phyloP scores from a whole-genome alignment of 2,329 filamentous ascomycete species.

The Calonectria pseudoreteaudii region DNA sequence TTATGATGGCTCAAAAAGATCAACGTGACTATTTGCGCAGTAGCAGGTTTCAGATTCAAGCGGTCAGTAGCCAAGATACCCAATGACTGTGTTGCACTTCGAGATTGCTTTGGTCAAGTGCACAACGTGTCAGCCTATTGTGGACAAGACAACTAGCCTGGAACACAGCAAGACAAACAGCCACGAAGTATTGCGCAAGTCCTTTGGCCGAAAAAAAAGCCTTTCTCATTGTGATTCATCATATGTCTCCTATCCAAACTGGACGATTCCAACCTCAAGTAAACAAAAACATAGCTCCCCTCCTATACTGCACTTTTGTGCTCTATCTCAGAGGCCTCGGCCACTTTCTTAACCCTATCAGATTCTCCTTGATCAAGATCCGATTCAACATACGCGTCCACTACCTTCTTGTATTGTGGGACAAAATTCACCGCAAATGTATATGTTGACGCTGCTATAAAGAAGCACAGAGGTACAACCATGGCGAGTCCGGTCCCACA shows the following conservation, averaged over 20 bases:
- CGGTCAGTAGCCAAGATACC: not conserved
- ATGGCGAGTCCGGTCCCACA: conserved; percentile 72
- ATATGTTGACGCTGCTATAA: conserved; percentile 67
- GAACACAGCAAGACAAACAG: no score
- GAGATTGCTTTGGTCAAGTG: not conserved
- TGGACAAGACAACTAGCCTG: no score
- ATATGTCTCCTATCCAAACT: not conserved
- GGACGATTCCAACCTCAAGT: not conserved
- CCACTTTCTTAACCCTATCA: not conserved
- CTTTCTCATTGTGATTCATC: not conserved
- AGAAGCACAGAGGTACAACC: conserved; percentile 73
- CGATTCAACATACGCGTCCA: conserved; percentile 66
- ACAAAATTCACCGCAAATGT: conserved; percentile 74
- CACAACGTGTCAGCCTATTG: not conserved
- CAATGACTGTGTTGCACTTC: not conserved
- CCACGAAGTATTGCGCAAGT: not conserved
- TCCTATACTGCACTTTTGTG: not conserved
- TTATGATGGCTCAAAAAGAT: not conserved
- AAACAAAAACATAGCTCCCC: not conserved
- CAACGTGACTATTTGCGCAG: not conserved
- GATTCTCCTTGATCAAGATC: conserved; percentile 51
- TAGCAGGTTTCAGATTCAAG: not conserved
- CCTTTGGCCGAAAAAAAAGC: not conserved
- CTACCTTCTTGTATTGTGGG: conserved; percentile 70
- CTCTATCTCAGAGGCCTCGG: not conserved